Percentiles rank a stretch among this genome's conserved stretches.
These are phyloP conservation scores for Aciculosporium take DNA, from an alignment of 2,329 filamentous ascomycete genomes.

Conservation along the genomic window DNA sequence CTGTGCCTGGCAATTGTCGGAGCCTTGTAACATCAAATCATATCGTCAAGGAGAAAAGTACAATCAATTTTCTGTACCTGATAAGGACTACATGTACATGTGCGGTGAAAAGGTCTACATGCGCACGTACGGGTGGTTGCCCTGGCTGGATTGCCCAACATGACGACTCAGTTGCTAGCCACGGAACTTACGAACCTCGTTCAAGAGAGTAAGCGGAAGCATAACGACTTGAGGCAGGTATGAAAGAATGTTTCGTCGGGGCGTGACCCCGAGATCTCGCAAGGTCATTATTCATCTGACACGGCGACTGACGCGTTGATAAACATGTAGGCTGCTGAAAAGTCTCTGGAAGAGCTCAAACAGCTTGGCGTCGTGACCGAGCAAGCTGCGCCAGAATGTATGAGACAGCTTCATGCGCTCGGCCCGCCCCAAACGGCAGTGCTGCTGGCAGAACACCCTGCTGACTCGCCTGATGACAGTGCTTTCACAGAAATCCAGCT, in stretches of 20 bases:
- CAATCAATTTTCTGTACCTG: not conserved
- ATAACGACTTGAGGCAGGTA: conserved; percentile 75
- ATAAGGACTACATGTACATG: conserved; percentile 18
- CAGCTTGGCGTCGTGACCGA: conserved; percentile 20
- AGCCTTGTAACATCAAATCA: not conserved
- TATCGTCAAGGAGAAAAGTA: not conserved
- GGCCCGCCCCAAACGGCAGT: conserved; percentile 2
- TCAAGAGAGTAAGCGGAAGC: conserved; percentile 90
- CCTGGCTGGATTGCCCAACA: conserved; percentile 29
- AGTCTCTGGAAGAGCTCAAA: conserved; percentile 81
- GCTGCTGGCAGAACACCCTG: conserved; percentile 7
- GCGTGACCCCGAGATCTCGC: too few relatives aligned
- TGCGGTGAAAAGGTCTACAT: conserved; percentile 10
- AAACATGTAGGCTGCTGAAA: conserved; percentile 67
- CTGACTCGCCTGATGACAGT: conserved; percentile 39
- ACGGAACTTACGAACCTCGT: conserved; percentile 82
- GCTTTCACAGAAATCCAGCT: conserved; percentile 64
- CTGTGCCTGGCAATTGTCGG: not conserved
- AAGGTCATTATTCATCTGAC: not conserved
- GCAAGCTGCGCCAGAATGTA: conserved; percentile 25
- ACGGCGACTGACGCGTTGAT: not conserved
- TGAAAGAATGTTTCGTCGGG: not conserved
- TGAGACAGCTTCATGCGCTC: conserved; percentile 1
- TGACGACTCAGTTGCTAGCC: conserved; percentile 83
- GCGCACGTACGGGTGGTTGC: conserved; percentile 13